phyloP scores from a whole-genome alignment of 2,329 filamentous ascomycete species.

The Aulographum hederae region DNA sequence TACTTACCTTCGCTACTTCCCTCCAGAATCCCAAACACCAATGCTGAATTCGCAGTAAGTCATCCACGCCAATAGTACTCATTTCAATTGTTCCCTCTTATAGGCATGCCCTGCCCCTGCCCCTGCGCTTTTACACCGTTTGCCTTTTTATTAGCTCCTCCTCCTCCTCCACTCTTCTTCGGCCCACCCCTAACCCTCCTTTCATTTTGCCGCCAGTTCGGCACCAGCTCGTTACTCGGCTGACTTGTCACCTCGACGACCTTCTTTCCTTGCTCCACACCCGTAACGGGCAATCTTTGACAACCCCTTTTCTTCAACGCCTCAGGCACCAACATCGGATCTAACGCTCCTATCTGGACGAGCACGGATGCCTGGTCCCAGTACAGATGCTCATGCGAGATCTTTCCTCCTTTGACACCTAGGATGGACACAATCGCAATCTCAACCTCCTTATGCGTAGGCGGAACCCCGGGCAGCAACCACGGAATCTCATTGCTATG shows the following conservation, averaged over 20 bases:
- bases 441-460: conserved; percentile 37
- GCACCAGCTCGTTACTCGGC: conserved; percentile 15
- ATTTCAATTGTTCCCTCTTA: too few species aligned
- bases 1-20: too few species aligned
- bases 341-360: conserved; percentile 35
- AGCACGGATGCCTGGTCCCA: conserved; percentile 42
- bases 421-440: conserved; percentile 38
- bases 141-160: too few species aligned
- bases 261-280: conserved; percentile 19
- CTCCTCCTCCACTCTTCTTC: too few species aligned
- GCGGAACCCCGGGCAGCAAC: conserved; percentile 37
- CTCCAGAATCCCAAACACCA: too few species aligned
- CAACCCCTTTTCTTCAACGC: conserved; percentile 18
- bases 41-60: too few species aligned
- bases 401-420: conserved; percentile 30
- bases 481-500: conserved; percentile 38
- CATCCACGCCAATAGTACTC: too few species aligned
- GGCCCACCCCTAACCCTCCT: too few species aligned
- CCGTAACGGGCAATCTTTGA: conserved; percentile 21
- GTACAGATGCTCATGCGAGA: conserved; percentile 38
- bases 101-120: too few species aligned
- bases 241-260: conserved; percentile 11
- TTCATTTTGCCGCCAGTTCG: conserved; percentile 9
- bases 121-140: too few species aligned
- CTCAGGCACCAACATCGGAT: conserved; percentile 33